Conservation (phyloP, 2,329 filamentous ascomycete species). For the Apiospora saccharicola region DNA sequence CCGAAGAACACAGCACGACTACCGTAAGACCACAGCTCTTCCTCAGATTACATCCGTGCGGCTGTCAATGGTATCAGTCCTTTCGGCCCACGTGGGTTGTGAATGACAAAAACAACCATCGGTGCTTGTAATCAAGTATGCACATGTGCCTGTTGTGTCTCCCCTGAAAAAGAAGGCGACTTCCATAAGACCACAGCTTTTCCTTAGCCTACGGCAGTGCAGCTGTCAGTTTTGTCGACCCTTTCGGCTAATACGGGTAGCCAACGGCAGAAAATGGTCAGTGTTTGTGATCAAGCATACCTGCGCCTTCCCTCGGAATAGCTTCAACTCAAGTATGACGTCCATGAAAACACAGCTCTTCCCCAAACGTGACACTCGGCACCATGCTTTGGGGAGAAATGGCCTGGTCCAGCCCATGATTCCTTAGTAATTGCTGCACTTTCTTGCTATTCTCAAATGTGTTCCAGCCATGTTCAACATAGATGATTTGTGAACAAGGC, state of each 20-base stretch:
- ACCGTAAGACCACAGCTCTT: not conserved
- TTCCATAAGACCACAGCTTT: not conserved
- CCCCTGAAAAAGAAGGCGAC: not conserved
- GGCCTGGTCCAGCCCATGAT: not conserved
- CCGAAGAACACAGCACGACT: not conserved
- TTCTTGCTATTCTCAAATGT: not conserved
- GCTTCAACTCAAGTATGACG: not conserved
- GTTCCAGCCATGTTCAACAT: not conserved
- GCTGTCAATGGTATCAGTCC: not conserved
- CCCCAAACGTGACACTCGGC: not conserved
- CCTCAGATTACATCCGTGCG: not conserved
- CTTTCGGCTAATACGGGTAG: no score
- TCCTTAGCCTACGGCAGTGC: not conserved
- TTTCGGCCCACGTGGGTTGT: not conserved
- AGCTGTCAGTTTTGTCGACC: not conserved
- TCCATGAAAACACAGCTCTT: not conserved
- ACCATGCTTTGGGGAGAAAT: not conserved
- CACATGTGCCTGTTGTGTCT: not conserved
- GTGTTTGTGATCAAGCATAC: not conserved
- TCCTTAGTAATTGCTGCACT: not conserved
- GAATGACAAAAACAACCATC: not conserved
- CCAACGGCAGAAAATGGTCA: not conserved
- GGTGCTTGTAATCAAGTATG: not conserved
- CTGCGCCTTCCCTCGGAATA: not conserved
- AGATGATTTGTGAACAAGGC: not conserved